phyloP scores from a whole-genome alignment of 1,284 basidiomycete genomes.

The Entoloma clypeatum region DNA sequence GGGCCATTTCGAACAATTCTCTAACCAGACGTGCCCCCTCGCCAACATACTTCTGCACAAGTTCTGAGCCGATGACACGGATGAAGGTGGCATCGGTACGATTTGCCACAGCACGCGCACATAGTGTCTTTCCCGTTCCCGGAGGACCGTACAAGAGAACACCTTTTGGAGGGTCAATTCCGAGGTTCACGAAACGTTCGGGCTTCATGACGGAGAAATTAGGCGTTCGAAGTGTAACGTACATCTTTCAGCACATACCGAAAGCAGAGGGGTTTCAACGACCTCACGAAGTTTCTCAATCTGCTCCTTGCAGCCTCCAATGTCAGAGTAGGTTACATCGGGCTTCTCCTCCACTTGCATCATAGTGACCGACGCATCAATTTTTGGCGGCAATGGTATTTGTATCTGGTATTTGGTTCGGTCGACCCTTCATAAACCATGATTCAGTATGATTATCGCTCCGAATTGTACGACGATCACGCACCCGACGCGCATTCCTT shows the following conservation, averaged over 20 bases:
- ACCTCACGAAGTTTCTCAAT: slow-evolving; percentile 99
- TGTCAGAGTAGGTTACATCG: slow-evolving; percentile 96
- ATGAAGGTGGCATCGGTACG: slow-evolving; percentile 99
- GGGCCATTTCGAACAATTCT: slow-evolving; percentile 98
- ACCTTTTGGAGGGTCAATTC: slow-evolving; percentile 99
- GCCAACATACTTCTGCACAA: slow-evolving; percentile 99
- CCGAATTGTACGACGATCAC: slow-evolving; percentile 16
- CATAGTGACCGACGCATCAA: slow-evolving; percentile 99
- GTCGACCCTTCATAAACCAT: slow-evolving; percentile 58
- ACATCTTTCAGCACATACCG: slow-evolving; percentile 53
- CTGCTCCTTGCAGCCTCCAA: slow-evolving; percentile 99
- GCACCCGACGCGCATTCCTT: slow-evolving; percentile 99
- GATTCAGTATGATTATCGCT: slow-evolving; percentile 2
- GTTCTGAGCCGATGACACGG: slow-evolving; percentile 96
- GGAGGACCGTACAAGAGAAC: slow-evolving; percentile 96
- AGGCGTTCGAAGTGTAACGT: not conserved
- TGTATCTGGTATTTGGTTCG: slow-evolving; percentile 98
- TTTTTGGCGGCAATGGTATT: slow-evolving; percentile 99
- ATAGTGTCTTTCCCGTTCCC: slow-evolving; percentile 98
- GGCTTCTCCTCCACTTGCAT: slow-evolving; percentile 99
- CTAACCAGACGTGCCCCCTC: slow-evolving; percentile 99
- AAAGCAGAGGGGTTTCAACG: slow-evolving; percentile 95
- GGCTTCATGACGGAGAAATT: slow-evolving; percentile 55
- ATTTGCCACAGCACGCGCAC: slow-evolving; percentile 97
- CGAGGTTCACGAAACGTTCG: slow-evolving; percentile 95